Evolutionary conservation across 2,329 filamentous ascomycete species (phyloP).

Genomic region (Pseudogymnoascus sp.): DNA sequence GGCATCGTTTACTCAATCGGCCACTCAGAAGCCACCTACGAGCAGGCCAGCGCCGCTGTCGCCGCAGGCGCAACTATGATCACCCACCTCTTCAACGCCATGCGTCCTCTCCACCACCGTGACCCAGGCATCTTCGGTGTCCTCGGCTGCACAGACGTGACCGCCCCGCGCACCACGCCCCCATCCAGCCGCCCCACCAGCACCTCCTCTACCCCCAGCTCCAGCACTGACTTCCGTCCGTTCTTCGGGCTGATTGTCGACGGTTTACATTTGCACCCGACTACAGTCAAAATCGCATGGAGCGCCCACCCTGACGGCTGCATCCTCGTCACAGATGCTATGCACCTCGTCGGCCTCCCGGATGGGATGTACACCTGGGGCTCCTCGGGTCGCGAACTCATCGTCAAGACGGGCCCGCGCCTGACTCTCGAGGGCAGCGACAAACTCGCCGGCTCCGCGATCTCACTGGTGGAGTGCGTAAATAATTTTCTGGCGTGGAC

Average conservation of each 20-base stretch:
- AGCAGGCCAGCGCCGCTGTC: conserved; percentile 65
- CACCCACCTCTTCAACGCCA: conserved; percentile 90
- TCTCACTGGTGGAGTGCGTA: conserved; percentile 71
- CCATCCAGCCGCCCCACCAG: conserved; percentile 11
- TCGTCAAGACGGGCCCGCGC: conserved; percentile 62
- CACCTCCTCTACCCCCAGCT: background rate
- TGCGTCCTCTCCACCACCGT: conserved; percentile 82
- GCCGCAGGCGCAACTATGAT: conserved; percentile 77
- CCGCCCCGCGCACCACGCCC: conserved; percentile 24
- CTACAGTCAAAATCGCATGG: conserved; percentile 81
- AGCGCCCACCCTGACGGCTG: conserved; percentile 77
- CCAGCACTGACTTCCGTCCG: conserved; percentile 39
- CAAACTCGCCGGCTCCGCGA: conserved; percentile 67
- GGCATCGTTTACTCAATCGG: conserved; percentile 74
- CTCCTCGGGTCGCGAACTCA: conserved; percentile 56
- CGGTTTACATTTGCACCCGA: conserved; percentile 82
- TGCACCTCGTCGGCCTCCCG: conserved; percentile 75
- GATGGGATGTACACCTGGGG: conserved; percentile 76
- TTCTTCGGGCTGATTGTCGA: conserved; percentile 88
- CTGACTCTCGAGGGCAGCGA: conserved; percentile 71
- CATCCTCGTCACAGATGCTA: conserved; percentile 86
- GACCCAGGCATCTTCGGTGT: conserved; percentile 87
- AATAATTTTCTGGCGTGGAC: conserved; percentile 75
- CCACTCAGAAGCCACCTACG: conserved; percentile 81
- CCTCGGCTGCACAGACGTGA: conserved; percentile 55